Evolutionary conservation across 306 rosid genomes (phyloP).

Genomic region (Trichosanthes cucumerina): DNA sequence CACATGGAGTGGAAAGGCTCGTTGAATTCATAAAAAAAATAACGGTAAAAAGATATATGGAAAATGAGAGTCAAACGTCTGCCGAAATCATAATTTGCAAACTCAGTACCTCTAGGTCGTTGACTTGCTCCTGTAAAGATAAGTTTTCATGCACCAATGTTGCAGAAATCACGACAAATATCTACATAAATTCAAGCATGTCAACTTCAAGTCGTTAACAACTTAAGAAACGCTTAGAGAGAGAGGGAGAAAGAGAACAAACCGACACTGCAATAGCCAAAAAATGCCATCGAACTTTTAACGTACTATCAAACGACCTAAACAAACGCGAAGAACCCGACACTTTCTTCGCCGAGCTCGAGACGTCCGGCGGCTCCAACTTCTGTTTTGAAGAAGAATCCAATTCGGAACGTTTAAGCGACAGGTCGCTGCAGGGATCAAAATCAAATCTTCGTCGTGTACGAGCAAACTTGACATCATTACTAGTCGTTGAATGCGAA

Average conservation of each 20-base stretch:
- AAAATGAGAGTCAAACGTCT: not conserved
- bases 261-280: slow-evolving; percentile 27
- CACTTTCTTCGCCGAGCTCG: slow-evolving; percentile 19
- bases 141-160: slow-evolving; percentile 43
- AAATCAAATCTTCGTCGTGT: slow-evolving; percentile 42
- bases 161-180: slow-evolving; percentile 32
- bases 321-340: slow-evolving; percentile 13
- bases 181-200: slow-evolving; percentile 23
- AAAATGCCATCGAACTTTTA: slow-evolving; percentile 29
- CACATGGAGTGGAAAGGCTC: not conserved
- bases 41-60: not conserved
- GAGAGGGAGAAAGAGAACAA: not conserved
- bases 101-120: slow-evolving; percentile 41
- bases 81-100: not conserved
- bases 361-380: slow-evolving; percentile 16
- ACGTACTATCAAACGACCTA: not conserved
- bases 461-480: slow-evolving; percentile 18
- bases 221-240: not conserved
- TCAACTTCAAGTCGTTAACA: not conserved
- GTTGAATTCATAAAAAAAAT: not conserved
- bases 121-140: slow-evolving; percentile 41
- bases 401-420: not conserved
- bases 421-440: slow-evolving; percentile 18
- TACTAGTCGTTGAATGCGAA: not conserved
- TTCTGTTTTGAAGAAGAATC: slow-evolving; percentile 4